Conservation (phyloP, 2,329 filamentous ascomycete species). For the Fusarium tupiense region DNA sequence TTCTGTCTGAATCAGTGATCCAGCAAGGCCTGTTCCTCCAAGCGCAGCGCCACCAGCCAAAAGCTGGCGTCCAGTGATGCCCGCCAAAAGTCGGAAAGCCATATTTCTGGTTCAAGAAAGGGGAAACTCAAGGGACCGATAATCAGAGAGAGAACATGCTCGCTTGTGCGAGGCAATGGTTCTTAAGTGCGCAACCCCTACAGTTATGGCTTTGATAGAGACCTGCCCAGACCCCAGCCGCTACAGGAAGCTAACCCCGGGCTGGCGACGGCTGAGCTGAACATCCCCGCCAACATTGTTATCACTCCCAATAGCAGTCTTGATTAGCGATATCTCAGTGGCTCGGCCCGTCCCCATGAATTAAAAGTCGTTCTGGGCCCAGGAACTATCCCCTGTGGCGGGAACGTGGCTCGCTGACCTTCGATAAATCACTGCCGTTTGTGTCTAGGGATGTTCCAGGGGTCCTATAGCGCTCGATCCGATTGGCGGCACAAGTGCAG, state of each 20-base stretch:
- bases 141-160: not conserved
- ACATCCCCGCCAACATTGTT: not conserved
- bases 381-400: not conserved
- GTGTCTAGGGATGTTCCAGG: not conserved
- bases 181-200: not conserved
- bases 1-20: not conserved
- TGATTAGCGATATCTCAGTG: not conserved
- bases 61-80: not conserved
- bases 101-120: not conserved
- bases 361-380: not conserved
- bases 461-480: not conserved
- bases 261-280: not conserved
- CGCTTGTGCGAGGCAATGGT: not conserved
- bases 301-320: not conserved
- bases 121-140: rapidly evolving
- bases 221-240: not conserved
- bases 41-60: not conserved
- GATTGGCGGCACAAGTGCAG: not conserved
- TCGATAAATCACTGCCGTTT: not conserved
- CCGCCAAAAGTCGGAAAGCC: not conserved
- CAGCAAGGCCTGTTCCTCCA: not conserved
- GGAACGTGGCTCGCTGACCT: not conserved
- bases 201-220: not conserved
- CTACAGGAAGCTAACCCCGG: not conserved
- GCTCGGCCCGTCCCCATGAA: not conserved